Base-by-base conservation (phyloP, 148 eudicot genomes). In the Rhododendron kiyosumense region DNA sequence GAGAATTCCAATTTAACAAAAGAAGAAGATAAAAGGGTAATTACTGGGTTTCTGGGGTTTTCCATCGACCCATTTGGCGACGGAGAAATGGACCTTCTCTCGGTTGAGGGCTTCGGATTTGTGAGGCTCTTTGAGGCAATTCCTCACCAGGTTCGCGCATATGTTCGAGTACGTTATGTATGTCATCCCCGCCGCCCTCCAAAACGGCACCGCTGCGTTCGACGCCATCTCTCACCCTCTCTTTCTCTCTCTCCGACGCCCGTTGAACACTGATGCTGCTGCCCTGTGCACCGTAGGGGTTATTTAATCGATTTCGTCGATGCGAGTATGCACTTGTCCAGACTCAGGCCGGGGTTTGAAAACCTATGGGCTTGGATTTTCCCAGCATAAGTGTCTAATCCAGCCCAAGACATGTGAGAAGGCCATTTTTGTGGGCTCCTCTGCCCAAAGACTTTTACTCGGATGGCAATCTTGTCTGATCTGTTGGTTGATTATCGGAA, bases 181-280 rank as follows among this genome's bases (percentile, higher is more conserved):
- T 0, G 99, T 96, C 99, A 96, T 96, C 67, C 99, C 99, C 8
- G 98, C 99, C 79, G 95, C 85, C 80, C 98, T 96, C 99, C 99
- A 94, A 85, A 95, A 96, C 36, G 99, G 97, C 41, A 88, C 96
- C 46, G 99, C 99, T 86, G 90, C 98, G 34, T 51, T 87, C 69
- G 94, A 87, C 88, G 94, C 83, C 96, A 92, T 94, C 81, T 86
- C 79, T 86, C 2, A 7, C 49, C 11, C 49, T 46, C 49, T 46
- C 49, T 46, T 9, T 46, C 49, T 46, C 49, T 46, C 49, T 46
- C 84, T 87, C n/a, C 13, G 81, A 45, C 48, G 54, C 18, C 59
- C n/a, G 18, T 26, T 78, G 57, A 81, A 81, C 84, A 34, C 71
- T 2, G 67, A 57, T 24, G 51, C 84, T 18, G 22, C 8, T 0